A percentile compares a stretch with the other conserved stretches of the same genome.
Evolutionary conservation across 768 basidiomycete species (phyloP).

Genomic region (Russula sp.): DNA sequence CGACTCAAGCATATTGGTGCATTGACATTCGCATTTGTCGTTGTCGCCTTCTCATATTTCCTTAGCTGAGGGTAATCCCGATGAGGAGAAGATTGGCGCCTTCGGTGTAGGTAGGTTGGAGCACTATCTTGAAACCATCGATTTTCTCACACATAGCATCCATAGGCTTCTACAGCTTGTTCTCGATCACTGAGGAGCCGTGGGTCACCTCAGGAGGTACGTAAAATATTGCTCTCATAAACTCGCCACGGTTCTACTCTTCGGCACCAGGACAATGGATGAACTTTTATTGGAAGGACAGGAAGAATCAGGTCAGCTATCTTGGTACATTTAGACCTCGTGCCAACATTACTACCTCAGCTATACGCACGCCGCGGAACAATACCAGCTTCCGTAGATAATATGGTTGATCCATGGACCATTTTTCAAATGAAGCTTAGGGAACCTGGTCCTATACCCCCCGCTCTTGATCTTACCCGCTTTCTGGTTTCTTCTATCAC

Average conservation of each 20-base stretch:
- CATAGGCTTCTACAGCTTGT: conserved; percentile 72
- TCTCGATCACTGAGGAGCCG: conserved; percentile 80
- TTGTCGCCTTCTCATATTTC: not conserved
- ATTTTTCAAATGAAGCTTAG: conserved; percentile 86
- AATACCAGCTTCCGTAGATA: conserved; percentile 46
- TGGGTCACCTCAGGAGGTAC: conserved; percentile 78
- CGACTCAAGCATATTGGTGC: conserved; percentile 84
- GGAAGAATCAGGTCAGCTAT: conserved; percentile 72
- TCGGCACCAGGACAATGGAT: conserved; percentile 72
- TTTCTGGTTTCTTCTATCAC: conserved; percentile 91
- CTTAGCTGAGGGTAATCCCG: conserved; percentile 87
- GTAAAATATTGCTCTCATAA: conserved; percentile 33
- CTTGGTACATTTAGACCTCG: not conserved
- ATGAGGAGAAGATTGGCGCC: conserved; percentile 92
- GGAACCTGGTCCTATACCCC: conserved; percentile 75
- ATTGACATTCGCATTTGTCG: not conserved
- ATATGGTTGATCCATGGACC: conserved; percentile 59
- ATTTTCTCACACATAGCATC: not conserved
- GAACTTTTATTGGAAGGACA: conserved; percentile 95
- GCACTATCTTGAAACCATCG: not conserved
- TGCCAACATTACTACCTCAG: conserved; percentile 38
- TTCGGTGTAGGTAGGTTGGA: conserved; percentile 67
- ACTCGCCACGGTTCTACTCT: conserved; percentile 29
- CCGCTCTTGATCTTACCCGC: conserved; percentile 79
- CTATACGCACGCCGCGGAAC: conserved; percentile 79